phyloP scores from a whole-genome alignment of 345 rosid species.

The Conringia planisiliqua region DNA sequence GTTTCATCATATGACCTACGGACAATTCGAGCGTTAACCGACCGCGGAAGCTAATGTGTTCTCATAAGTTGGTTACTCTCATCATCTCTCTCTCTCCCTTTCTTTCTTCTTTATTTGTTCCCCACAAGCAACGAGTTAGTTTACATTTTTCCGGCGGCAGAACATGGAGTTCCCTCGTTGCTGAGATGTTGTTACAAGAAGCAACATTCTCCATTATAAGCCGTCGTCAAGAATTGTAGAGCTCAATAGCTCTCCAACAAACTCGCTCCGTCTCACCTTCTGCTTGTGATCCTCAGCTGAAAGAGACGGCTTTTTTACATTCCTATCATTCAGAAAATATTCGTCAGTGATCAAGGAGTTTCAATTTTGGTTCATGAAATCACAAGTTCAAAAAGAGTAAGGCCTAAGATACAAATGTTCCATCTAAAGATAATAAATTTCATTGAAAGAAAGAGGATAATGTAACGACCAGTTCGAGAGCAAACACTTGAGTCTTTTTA shows the following conservation, averaged over 20 bases:
- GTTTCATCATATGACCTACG: background rate
- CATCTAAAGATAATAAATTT: background rate
- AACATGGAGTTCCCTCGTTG: background rate
- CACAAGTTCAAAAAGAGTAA: too few relatives aligned
- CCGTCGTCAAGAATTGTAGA: slow-evolving; percentile 57
- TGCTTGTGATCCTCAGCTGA: slow-evolving; percentile 76
- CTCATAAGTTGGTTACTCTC: slow-evolving; percentile 5
- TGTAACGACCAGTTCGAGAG: background rate
- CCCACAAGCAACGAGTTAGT: background rate
- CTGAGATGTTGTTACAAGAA: background rate
- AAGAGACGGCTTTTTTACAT: slow-evolving; percentile 43
- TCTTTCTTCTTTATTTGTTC: slow-evolving; percentile 5
- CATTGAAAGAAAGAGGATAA: too few relatives aligned
- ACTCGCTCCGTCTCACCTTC: slow-evolving; percentile 65
- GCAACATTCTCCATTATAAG: slow-evolving; percentile 38
- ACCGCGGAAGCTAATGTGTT: background rate
- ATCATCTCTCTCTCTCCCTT: background rate
- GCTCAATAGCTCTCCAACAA: slow-evolving; percentile 56
- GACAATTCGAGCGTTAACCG: background rate
- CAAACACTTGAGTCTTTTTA: background rate
- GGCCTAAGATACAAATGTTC: background rate
- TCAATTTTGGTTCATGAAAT: background rate
- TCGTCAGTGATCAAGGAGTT: background rate
- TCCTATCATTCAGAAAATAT: slow-evolving; percentile 39
- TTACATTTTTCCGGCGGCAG: background rate